These are phyloP conservation scores for Epichloe festucae DNA, from an alignment of 2,329 filamentous ascomycete genomes.

Conservation along the genomic window DNA sequence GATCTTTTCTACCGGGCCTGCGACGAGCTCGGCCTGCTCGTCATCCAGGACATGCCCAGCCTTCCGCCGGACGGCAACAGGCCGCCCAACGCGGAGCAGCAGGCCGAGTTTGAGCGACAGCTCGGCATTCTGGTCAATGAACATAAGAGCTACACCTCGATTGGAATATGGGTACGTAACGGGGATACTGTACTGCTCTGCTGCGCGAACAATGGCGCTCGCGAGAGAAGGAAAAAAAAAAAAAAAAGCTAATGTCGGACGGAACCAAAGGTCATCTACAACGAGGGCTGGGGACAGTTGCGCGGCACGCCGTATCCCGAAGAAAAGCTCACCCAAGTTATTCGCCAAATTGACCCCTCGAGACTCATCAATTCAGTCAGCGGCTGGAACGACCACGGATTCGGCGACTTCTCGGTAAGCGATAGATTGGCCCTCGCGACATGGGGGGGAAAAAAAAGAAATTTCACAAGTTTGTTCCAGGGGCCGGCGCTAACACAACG, in stretches of 20 bases:
- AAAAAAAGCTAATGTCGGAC: neutral
- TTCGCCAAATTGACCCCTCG: slow-evolving; percentile 47
- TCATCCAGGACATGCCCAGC: slow-evolving; percentile 63
- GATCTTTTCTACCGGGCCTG: slow-evolving; percentile 56
- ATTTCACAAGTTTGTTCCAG: neutral
- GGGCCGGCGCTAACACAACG: neutral
- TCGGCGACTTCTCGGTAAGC: slow-evolving; percentile 44
- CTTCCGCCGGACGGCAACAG: slow-evolving; percentile 24
- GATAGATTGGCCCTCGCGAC: neutral
- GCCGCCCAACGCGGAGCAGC: slow-evolving; percentile 32
- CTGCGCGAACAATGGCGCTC: too few species aligned
- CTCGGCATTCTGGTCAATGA: slow-evolving; percentile 48
- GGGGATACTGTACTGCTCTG: neutral
- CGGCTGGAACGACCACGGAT: slow-evolving; percentile 57
- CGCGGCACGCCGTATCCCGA: slow-evolving; percentile 38
- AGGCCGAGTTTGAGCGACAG: slow-evolving; percentile 52
- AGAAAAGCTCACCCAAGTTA: slow-evolving; percentile 37
- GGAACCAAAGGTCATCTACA: slow-evolving; percentile 44
- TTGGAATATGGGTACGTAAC: slow-evolving; percentile 44
- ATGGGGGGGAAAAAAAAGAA: neutral
- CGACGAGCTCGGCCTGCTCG: slow-evolving; percentile 50
- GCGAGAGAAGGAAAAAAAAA: neutral
- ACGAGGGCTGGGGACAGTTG: slow-evolving; percentile 59
- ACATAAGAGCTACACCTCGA: slow-evolving; percentile 50
- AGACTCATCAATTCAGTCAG: slow-evolving; percentile 49